Percentiles rank a stretch among this genome's conserved stretches.
phyloP scores from a whole-genome alignment of 78 protist genomes.

The Speleostelium caveatum region DNA sequence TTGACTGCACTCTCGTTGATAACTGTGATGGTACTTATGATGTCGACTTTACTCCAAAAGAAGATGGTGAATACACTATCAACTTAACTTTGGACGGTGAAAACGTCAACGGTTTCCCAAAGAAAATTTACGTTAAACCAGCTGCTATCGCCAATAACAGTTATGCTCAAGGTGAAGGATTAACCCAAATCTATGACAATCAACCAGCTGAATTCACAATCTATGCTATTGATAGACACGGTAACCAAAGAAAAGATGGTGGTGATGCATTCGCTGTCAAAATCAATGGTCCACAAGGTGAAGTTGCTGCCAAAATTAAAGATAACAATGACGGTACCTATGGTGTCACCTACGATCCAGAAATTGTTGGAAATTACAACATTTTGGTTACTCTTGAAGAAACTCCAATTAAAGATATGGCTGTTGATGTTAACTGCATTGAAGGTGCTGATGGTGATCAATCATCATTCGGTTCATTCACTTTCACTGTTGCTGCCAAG shows the following conservation, averaged over 20 bases:
- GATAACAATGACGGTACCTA: constrained; percentile 88
- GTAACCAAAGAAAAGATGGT: constrained; percentile 53
- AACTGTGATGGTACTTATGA: constrained; percentile 88
- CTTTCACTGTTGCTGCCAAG: constrained; percentile 83
- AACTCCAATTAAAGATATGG: constrained; percentile 67
- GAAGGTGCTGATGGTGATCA: constrained; percentile 78
- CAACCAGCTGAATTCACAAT: constrained; percentile 77
- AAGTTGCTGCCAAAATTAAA: constrained; percentile 37
- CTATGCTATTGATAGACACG: constrained; percentile 57
- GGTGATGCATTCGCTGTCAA: constrained; percentile 72
- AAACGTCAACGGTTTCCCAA: constrained; percentile 79
- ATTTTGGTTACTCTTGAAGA: constrained; percentile 67
- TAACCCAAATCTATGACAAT: constrained; percentile 61
- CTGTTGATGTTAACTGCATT: constrained; percentile 58
- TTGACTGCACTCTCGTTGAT: constrained; percentile 75
- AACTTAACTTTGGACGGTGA: constrained; percentile 76
- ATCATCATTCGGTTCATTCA: constrained; percentile 74
- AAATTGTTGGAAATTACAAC: constrained; percentile 39
- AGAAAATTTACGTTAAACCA: constrained; percentile 68
- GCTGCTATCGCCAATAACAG: constrained; percentile 51
- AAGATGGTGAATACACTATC: constrained; percentile 74
- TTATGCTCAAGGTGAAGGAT: constrained; percentile 81
- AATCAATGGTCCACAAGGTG: constrained; percentile 81
- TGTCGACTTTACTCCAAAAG: constrained; percentile 79
- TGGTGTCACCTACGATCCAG: constrained; percentile 69